phyloP scores from a whole-genome alignment of 441 rosid genomes.

The Arabidopsis lyrata region DNA sequence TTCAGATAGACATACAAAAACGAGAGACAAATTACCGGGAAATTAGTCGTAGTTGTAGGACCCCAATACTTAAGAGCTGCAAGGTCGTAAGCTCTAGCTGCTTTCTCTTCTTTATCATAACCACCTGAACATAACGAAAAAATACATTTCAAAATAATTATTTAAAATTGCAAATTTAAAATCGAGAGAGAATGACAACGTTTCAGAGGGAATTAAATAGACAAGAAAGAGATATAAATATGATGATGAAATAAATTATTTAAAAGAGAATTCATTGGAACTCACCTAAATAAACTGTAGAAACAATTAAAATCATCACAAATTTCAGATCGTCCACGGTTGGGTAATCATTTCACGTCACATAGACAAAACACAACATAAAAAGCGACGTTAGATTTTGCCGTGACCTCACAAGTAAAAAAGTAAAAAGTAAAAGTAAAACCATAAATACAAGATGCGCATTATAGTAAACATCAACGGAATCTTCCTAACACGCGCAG shows the following conservation, averaged over 20 bases:
- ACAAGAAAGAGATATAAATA: not conserved
- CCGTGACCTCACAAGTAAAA: conserved; percentile 23
- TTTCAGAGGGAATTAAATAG: conserved; percentile 6
- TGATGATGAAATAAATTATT: conserved; percentile 18
- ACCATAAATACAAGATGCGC: conserved; percentile 1
- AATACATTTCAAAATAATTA: conserved; percentile 26
- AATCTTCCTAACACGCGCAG: not conserved
- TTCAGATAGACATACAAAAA: not conserved
- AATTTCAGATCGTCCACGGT: conserved; percentile 42
- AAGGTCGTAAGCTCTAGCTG: conserved; percentile 96
- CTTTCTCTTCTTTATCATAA: conserved; percentile 95
- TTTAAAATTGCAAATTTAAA: not conserved
- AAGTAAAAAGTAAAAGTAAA: conserved; percentile 15
- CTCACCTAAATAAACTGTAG: conserved; percentile 93
- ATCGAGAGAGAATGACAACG: not conserved
- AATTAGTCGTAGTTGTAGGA: conserved; percentile 87
- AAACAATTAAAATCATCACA: conserved; percentile 50
- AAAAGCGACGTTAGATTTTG: conserved; percentile 43
- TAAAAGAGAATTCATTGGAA: conserved; percentile 26
- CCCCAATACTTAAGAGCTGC: conserved; percentile 99
- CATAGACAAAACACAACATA: conserved; percentile 26
- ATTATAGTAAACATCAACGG: conserved; percentile 8
- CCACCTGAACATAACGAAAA: conserved; percentile 63
- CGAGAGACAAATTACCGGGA: conserved; percentile 55
- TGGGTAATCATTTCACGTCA: conserved; percentile 45